Evolutionary conservation across 2,329 filamentous ascomycete genomes (phyloP).

Genomic region (Plenodomus tracheiphilus): DNA sequence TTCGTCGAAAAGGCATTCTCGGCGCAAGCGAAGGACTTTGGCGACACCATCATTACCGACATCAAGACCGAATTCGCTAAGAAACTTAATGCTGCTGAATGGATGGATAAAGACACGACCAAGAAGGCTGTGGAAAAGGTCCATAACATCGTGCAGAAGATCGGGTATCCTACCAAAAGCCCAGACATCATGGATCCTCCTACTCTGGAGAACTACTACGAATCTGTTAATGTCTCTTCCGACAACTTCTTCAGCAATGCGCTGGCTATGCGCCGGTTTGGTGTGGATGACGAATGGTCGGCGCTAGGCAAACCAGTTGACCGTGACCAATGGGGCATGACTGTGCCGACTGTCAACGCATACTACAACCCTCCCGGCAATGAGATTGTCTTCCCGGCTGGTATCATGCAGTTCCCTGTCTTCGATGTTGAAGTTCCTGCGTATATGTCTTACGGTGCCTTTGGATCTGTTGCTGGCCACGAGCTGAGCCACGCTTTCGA

Average conservation of each 20-base stretch:
- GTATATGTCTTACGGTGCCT: constrained; percentile 70
- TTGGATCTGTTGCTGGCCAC: constrained; percentile 69
- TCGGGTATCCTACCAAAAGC: constrained; percentile 66
- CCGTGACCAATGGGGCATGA: constrained; percentile 64
- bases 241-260: constrained; percentile 62
- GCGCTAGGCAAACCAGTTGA: constrained; percentile 63
- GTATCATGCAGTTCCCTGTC: constrained; percentile 68
- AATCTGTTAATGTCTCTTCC: constrained; percentile 54
- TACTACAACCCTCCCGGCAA: constrained; percentile 69
- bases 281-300: constrained; percentile 57
- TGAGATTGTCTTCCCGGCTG: constrained; percentile 70
- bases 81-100: constrained; percentile 61
- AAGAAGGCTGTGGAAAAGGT: constrained; percentile 66
- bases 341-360: constrained; percentile 62
- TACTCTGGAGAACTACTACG: constrained; percentile 62
- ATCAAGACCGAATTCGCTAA: constrained; percentile 69
- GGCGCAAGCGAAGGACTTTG: constrained; percentile 66
- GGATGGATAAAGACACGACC: constrained; percentile 67
- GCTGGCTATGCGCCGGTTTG: constrained; percentile 55
- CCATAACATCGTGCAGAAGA: constrained; percentile 68
- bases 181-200: constrained; percentile 64
- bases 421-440: constrained; percentile 66
- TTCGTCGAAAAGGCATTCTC: constrained; percentile 71
- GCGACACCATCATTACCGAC: constrained; percentile 70
- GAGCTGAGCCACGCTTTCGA: constrained; percentile 74